Evolutionary conservation across 2,329 filamentous ascomycete genomes (phyloP), one percentile per base, ranked within the genome.

Genomic region (Penicillium sp.): DNA sequence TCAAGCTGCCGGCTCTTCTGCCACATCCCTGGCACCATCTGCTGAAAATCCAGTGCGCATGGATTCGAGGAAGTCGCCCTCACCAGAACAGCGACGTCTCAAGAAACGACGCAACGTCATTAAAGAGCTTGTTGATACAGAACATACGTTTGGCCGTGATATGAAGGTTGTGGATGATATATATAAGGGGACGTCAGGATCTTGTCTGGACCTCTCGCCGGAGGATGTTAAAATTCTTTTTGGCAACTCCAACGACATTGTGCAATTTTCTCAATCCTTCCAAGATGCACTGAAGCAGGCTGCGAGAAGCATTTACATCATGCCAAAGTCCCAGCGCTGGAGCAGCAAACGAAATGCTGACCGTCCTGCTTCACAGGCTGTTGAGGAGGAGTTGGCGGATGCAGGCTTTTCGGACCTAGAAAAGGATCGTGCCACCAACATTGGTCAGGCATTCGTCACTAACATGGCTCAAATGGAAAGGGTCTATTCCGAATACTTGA

Each of bases 101-200:
- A 85, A 85, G 49, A 90, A 93, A 71, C 89, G 95, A 21, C 86
- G 89, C 54, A 87, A 96, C 71, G 87, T 96, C 48, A 89, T 98
- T 67, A 93, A 93, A 70, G 95, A 99, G 74, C 80, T 99, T 37
- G 84, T 97, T 46, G 92, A 97, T 68, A 99, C 95, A 0, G 95
- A 99, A 72, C 87, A 91, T 48, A 87, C 89, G 6, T 98, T 96
- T 74, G 87, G 96, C 55, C 87, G 91, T 62, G 95, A 99, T 72
- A 93, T 99, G 91, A 96, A 93, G 72, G 93, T 99, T 52, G 89
- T 96, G 2, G 91, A 96, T 69, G 93, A 98, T 70, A 98, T 99
- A 54, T 99, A 98, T 81, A 96, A 96, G 75, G 92, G 91, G 44
- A 98, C 95, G 0, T 90, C 91, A 1, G 87, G 90, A 64, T 89